Conservation (phyloP, 768 basidiomycete genomes). For the Amanita subjunquillea region DNA sequence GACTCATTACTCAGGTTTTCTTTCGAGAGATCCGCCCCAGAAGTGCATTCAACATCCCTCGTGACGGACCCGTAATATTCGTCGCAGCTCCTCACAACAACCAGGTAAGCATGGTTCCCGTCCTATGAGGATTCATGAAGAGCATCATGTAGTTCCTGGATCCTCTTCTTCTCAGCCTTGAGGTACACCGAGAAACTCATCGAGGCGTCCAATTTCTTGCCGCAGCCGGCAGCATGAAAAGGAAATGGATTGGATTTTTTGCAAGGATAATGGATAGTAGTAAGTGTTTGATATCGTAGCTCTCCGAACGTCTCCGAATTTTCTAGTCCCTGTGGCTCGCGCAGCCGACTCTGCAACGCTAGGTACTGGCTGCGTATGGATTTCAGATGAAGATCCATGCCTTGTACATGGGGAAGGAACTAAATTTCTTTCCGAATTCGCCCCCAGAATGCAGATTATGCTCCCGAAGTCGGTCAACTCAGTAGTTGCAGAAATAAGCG, state of each 20-base stretch:
- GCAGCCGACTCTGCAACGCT: conserved; percentile 79
- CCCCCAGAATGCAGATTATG: conserved; percentile 76
- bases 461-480: conserved; percentile 75
- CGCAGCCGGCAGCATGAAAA: conserved; percentile 82
- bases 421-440: conserved; percentile 61
- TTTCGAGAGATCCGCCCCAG: conserved; percentile 92
- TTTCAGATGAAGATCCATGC: conserved; percentile 71
- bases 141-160: conserved; percentile 68
- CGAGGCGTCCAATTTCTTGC: conserved; percentile 80
- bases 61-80: conserved; percentile 85
- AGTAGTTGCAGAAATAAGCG: conserved; percentile 71
- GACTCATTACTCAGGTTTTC: conserved; percentile 82
- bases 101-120: conserved; percentile 38
- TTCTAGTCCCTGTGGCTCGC: conserved; percentile 81
- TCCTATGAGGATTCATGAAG: not conserved
- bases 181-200: conserved; percentile 77
- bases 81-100: conserved; percentile 91
- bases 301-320: not conserved
- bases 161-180: conserved; percentile 72
- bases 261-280: conserved; percentile 82
- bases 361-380: conserved; percentile 60
- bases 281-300: conserved; percentile 23
- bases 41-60: conserved; percentile 91
- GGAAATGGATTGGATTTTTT: conserved; percentile 72
- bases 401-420: conserved; percentile 80